A percentile compares a stretch with the other conserved stretches of the same genome.
These are phyloP conservation scores for Iodosphaeria phyllophila DNA, from an alignment of 2,329 filamentous ascomycete genomes.

Conservation along the genomic window DNA sequence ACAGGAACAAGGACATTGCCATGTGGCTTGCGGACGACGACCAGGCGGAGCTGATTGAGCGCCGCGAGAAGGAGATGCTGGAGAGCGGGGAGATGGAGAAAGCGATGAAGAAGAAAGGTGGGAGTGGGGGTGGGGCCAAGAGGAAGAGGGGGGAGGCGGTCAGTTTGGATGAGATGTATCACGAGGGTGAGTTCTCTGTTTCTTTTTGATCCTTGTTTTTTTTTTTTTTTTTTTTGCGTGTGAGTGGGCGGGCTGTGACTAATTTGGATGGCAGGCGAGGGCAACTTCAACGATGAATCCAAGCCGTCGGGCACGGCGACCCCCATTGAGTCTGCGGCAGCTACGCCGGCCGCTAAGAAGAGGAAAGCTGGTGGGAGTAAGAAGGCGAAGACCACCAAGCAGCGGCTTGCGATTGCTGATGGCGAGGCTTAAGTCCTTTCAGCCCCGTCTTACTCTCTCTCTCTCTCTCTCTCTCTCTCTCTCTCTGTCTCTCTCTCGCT, in stretches of 20 bases:
- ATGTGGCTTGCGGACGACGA: conserved; percentile 98
- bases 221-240: conserved; percentile 2
- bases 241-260: too few species aligned
- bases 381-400: conserved; percentile 50
- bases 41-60: conserved; percentile 83
- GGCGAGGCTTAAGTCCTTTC: conserved; percentile 18
- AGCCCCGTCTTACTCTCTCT: not conserved
- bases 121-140: conserved; percentile 13
- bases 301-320: conserved; percentile 78
- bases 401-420: conserved; percentile 49
- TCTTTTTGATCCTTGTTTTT: not conserved
- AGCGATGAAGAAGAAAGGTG: conserved; percentile 38
- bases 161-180: conserved; percentile 93
- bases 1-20: conserved; percentile 92
- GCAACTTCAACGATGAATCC: conserved; percentile 77
- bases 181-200: conserved; percentile 61
- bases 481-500: not conserved
- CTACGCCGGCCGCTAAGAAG: conserved; percentile 35
- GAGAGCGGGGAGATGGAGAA: conserved; percentile 52
- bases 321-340: conserved; percentile 41
- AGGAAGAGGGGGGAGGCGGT: conserved; percentile 38
- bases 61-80: conserved; percentile 72
- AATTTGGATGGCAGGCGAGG: conserved; percentile 51
- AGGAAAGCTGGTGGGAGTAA: conserved; percentile 29
- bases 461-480: not conserved